These are phyloP conservation scores for Biancaea sappan DNA, from an alignment of 306 rosid genomes.

Conservation along the genomic window DNA sequence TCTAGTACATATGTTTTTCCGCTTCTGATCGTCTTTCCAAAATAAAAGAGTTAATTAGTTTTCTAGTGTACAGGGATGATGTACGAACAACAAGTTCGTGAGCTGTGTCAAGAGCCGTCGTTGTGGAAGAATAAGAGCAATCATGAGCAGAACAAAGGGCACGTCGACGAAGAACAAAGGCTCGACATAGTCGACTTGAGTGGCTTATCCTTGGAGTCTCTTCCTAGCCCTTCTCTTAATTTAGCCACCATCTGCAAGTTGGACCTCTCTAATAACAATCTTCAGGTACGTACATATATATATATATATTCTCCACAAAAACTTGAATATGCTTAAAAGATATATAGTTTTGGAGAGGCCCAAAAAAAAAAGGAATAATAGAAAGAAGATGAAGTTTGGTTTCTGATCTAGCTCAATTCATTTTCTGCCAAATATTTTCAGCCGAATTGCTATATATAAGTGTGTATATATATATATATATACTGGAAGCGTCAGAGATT, in stretches of 20 bases:
- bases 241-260: constrained; percentile 61
- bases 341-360: too few relatives aligned
- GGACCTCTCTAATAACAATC: constrained; percentile 80
- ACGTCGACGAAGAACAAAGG: constrained; percentile 33
- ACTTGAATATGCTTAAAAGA: too few relatives aligned
- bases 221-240: constrained; percentile 70
- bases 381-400: neutral
- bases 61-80: constrained; percentile 15
- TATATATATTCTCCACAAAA: too few relatives aligned
- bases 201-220: constrained; percentile 66
- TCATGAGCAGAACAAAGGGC: constrained; percentile 22
- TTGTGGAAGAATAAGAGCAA: neutral
- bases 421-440: neutral
- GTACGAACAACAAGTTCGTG: constrained; percentile 31
- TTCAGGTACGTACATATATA: constrained; percentile 52
- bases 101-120: constrained; percentile 10
- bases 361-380: neutral
- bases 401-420: neutral
- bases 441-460: neutral
- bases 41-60: too few relatives aligned
- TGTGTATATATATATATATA: too few relatives aligned
- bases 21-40: too few relatives aligned
- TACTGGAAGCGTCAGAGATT: too few relatives aligned
- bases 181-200: constrained; percentile 69
- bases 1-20: too few relatives aligned